Conservation (phyloP, 257 asterid genomes). For the Handroanthus guayacan region DNA sequence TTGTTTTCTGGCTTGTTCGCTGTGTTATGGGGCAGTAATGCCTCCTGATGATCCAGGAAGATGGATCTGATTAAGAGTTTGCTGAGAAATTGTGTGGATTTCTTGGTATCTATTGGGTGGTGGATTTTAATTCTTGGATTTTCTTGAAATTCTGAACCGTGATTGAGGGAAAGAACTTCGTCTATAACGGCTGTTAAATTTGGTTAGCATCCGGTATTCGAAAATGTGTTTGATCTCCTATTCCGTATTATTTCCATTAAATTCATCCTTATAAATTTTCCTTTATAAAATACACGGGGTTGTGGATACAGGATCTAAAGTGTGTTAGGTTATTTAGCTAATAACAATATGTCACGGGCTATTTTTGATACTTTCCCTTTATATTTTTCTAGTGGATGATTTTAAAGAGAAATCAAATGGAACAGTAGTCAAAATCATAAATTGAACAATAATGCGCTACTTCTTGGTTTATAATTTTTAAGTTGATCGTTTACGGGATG, state of each 20-base stretch:
- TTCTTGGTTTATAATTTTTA: no score
- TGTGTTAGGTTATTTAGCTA: no score
- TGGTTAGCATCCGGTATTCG: no score
- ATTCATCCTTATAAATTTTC: no score
- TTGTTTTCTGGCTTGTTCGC: neutral
- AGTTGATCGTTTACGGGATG: neutral
- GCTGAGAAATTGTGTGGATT: neutral
- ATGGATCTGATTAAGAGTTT: conserved; percentile 5
- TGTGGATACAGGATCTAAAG: neutral
- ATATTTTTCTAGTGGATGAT: neutral
- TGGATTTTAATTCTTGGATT: neutral
- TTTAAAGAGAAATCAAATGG: neutral
- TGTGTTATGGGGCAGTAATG: neutral
- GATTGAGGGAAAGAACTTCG: neutral
- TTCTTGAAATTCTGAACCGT: neutral
- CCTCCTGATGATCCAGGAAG: neutral
- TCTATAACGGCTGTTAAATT: neutral
- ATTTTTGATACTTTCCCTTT: neutral
- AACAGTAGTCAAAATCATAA: neutral
- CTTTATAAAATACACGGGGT: no score
- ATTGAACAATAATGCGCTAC: neutral
- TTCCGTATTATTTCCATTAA: no score
- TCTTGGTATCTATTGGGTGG: neutral
- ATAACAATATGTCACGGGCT: neutral
- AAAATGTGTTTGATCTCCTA: no score